Evolutionary conservation across 441 rosid species (phyloP).

Genomic region (Raphanus hybrid): DNA sequence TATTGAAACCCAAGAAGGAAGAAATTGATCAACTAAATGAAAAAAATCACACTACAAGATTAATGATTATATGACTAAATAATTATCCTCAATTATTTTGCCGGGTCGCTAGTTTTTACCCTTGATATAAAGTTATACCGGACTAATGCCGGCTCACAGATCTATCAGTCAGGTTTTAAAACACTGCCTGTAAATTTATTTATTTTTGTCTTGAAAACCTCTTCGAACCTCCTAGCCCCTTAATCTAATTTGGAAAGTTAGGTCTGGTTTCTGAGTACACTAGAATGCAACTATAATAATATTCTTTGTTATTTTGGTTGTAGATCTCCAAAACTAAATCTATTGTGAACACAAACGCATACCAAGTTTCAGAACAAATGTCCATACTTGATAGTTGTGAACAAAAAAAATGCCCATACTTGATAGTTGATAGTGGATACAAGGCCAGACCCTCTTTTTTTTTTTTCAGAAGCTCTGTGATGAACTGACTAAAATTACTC

Average conservation of each 20-base stretch:
- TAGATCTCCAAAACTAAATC: background rate
- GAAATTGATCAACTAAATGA: background rate
- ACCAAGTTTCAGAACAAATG: background rate
- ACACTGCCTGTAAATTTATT: background rate
- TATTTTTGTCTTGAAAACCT: background rate
- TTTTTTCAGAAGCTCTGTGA: background rate
- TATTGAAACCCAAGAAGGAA: background rate
- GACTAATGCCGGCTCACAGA: background rate
- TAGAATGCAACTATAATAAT: background rate
- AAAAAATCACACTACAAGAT: background rate
- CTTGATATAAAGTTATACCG: too few relatives aligned
- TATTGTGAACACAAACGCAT: background rate
- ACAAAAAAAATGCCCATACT: too few relatives aligned
- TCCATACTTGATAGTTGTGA: background rate
- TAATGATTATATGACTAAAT: background rate
- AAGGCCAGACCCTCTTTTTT: background rate
- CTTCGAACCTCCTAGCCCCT: too few relatives aligned
- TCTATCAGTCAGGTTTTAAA: background rate
- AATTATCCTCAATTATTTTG: background rate
- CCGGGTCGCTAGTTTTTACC: background rate
- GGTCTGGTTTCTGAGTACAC: background rate
- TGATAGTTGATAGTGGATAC: background rate
- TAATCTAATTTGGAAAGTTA: too few relatives aligned
- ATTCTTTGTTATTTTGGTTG: background rate
- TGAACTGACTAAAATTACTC: conserved; percentile 21